Evolutionary conservation across 148 eudicot genomes (phyloP), one percentile per base, ranked within the genome.

Genomic region (Polygonum maritimum): DNA sequence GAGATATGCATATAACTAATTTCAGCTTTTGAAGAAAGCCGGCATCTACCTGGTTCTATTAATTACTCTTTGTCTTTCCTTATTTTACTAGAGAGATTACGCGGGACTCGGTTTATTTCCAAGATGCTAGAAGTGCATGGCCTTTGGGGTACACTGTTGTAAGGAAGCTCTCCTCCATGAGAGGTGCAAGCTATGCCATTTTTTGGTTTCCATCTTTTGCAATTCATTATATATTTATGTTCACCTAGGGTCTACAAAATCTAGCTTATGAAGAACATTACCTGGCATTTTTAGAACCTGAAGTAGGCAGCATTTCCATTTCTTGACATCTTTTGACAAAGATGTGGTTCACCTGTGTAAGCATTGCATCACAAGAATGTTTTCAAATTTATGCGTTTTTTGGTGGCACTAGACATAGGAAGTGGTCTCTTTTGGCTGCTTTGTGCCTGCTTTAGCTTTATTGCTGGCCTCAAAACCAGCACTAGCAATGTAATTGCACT

Each of bases 61-160:
- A 57, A 19, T 45, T 48, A 45, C 55, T 22, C 58, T 51, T 36
- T 36, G 19, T 2, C 12, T 55, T 36, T 67, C 48, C 41, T 39
- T 8, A 47, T 77, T 2, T 71, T 9, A 49, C 83, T 86, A 89
- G 92, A 70, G 85, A 83, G 78, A 77, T 86, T 79, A 89, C 83
- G 40, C 80, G 79, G 52, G 87, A 88, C 74, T 81, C 89, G 3
- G 81, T 81, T 31, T 78, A 76, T 85, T 85, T 85, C 72, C 84
- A 82, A 38, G 86, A 88, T 77, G 89, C 74, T 31, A 79, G 51
- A 83, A 85, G 73, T 70, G 83, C 79, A 69, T 88, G 89, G 83
- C 92, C 92, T 44, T 82, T 74, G 78, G 92, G 92, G 35, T 88
- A 88, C 79, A 85, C 83, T 81, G 89, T 87, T 81, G 76, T 79